Evolutionary conservation across 305 asterid genomes (phyloP).

Genomic region (Nicotiana rustica): DNA sequence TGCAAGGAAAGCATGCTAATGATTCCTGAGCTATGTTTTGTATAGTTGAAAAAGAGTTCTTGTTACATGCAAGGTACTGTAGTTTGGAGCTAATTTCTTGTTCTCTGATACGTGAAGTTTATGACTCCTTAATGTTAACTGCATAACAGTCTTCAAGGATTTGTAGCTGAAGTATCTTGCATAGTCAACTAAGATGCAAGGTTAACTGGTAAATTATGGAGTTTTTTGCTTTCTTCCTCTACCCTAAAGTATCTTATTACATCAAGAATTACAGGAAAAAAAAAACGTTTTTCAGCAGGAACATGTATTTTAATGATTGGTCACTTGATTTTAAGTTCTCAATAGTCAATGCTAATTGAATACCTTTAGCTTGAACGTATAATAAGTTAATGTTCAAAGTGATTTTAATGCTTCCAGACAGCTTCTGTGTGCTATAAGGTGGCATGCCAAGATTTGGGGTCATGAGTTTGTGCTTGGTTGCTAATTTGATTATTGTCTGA

Average conservation of each 20-base stretch:
- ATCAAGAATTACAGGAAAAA: not conserved
- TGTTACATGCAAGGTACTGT: not conserved
- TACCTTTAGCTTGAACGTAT: not conserved
- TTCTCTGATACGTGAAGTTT: conserved; percentile 21
- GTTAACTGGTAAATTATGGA: conserved; percentile 5
- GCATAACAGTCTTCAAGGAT: conserved; percentile 19
- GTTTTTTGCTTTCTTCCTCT: not conserved
- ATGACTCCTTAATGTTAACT: conserved; percentile 18
- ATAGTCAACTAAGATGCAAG: conserved; percentile 6
- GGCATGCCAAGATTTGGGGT: conserved; percentile 28
- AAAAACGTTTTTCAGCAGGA: conserved; percentile 13
- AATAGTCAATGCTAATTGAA: not conserved
- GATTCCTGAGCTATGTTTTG: conserved; percentile 16
- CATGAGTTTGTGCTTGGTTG: conserved; percentile 22
- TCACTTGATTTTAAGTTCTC: conserved; percentile 25
- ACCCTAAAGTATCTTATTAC: conserved; percentile 20
- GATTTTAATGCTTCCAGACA: conserved; percentile 20
- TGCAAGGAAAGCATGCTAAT: conserved; percentile 12
- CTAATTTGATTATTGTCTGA: conserved; percentile 27
- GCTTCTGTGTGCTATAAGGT: conserved; percentile 17
- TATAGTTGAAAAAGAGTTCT: conserved; percentile 18
- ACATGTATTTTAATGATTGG: not conserved
- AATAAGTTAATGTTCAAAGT: conserved; percentile 24
- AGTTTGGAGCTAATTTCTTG: conserved; percentile 15
- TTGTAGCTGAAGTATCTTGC: conserved; percentile 5